phyloP scores from a whole-genome alignment of 208 protist genomes.

The Trypanosoma melophagium region DNA sequence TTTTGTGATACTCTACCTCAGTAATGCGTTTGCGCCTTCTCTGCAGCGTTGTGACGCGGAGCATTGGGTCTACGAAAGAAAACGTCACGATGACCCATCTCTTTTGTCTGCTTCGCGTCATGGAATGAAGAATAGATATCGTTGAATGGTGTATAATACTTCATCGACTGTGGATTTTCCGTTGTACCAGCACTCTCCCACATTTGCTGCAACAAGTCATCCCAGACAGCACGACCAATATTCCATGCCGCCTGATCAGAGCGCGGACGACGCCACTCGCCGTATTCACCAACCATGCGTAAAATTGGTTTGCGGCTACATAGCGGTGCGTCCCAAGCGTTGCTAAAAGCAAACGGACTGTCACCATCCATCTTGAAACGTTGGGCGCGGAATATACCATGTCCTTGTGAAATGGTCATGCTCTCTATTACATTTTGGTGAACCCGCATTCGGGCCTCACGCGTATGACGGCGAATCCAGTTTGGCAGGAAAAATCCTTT shows the following conservation, averaged over 20 bases:
- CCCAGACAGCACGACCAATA: conserved; percentile 83
- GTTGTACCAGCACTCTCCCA: conserved; percentile 81
- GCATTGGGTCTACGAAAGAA: conserved; percentile 86
- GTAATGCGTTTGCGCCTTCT: conserved; percentile 26
- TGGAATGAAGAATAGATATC: conserved; percentile 82
- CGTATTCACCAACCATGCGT: conserved; percentile 91
- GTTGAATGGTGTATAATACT: conserved; percentile 90
- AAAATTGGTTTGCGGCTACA: conserved; percentile 81
- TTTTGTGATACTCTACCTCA: neutral
- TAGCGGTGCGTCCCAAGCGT: conserved; percentile 86
- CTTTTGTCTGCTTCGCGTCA: conserved; percentile 80
- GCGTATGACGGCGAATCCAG: conserved; percentile 84
- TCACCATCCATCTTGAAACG: conserved; percentile 90
- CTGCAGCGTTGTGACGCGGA: conserved; percentile 81
- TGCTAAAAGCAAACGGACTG: conserved; percentile 84
- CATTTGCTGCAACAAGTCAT: conserved; percentile 85
- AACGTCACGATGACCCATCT: conserved; percentile 87
- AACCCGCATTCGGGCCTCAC: conserved; percentile 86
- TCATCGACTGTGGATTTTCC: conserved; percentile 90
- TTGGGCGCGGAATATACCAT: conserved; percentile 87
- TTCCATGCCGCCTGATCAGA: conserved; percentile 80
- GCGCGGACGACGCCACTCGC: conserved; percentile 84
- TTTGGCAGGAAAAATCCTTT: conserved; percentile 93
- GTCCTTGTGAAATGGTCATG: conserved; percentile 87
- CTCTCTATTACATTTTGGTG: conserved; percentile 89